Percentiles rank a stretch among this genome's conserved stretches.
Conservation (phyloP, 495 filamentous ascomycete genomes). For the Tuber melanosporum region DNA sequence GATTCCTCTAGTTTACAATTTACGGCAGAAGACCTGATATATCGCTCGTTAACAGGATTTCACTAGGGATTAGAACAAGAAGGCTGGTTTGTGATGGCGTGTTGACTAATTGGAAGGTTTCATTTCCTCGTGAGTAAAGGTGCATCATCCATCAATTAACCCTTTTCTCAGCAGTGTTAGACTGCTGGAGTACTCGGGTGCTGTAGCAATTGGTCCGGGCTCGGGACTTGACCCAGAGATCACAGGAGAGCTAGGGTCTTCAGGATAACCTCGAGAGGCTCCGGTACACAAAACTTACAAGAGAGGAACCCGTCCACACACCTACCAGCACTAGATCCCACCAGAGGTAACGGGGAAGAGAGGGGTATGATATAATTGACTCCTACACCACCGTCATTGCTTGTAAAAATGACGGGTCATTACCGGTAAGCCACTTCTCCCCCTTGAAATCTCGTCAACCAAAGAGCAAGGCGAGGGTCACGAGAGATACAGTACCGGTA, state of each 20-base stretch:
- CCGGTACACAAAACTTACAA: not conserved
- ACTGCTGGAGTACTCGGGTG: not conserved
- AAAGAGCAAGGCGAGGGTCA: constrained; percentile 22
- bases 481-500: not conserved
- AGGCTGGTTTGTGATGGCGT: constrained; percentile 4
- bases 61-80: constrained; percentile 4
- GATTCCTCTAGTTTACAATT: constrained; percentile 35
- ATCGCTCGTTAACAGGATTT: constrained; percentile 19
- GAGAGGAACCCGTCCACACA: not conserved
- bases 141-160: constrained; percentile 10
- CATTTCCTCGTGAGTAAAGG: not conserved
- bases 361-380: not conserved
- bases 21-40: constrained; percentile 29
- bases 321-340: not conserved
- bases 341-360: not conserved
- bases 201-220: constrained; percentile 11
- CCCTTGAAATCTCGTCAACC: constrained; percentile 33
- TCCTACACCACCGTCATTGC: not conserved
- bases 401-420: constrained; percentile 31
- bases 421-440: constrained; percentile 33
- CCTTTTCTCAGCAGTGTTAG: constrained; percentile 24
- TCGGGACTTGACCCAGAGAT: constrained; percentile 26
- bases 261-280: not conserved
- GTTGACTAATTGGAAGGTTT: constrained; percentile 16
- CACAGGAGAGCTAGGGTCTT: constrained; percentile 9